Percentiles rank a stretch among this genome's conserved stretches.
These are phyloP conservation scores for Cercospora zeae-maydis DNA, from an alignment of 2,329 filamentous ascomycete genomes.

Conservation along the genomic window DNA sequence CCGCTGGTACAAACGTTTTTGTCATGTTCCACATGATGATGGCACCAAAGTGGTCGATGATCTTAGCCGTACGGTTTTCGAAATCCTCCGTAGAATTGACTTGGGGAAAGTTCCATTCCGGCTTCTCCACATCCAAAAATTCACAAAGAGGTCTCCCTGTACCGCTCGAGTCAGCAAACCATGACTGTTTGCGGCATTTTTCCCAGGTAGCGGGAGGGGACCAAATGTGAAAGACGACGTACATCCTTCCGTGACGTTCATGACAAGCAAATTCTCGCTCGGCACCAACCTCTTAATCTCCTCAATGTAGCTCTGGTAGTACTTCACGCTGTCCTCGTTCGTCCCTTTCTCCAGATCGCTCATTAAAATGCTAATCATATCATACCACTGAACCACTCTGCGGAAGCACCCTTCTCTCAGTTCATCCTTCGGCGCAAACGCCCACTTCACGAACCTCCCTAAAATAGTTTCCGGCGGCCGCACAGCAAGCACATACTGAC, in stretches of 20 bases:
- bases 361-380: slow-evolving; percentile 1
- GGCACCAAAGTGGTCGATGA: neutral
- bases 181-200: neutral
- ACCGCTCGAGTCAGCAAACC: neutral
- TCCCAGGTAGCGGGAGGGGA: neutral
- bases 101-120: slow-evolving; percentile 9
- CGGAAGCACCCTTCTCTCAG: neutral
- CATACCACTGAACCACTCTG: neutral
- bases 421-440: slow-evolving; percentile 3
- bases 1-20: neutral
- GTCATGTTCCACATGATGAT: slow-evolving; percentile 7
- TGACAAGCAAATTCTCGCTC: slow-evolving; percentile 14
- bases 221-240: neutral
- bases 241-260: slow-evolving; percentile 19
- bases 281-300: slow-evolving; percentile 13
- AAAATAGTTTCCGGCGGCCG: neutral
- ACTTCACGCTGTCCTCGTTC: slow-evolving; percentile 7
- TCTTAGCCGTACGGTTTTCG: neutral
- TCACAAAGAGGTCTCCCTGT: slow-evolving; percentile 14
- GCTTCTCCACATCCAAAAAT: slow-evolving; percentile 6
- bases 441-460: neutral
- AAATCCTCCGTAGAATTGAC: slow-evolving; percentile 15
- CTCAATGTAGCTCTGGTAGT: slow-evolving; percentile 5
- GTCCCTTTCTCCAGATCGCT: slow-evolving; percentile 7
- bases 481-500: slow-evolving; percentile 5